These are phyloP conservation scores for Rhodotorula paludigena DNA, from an alignment of 768 basidiomycete genomes.

Conservation along the genomic window DNA sequence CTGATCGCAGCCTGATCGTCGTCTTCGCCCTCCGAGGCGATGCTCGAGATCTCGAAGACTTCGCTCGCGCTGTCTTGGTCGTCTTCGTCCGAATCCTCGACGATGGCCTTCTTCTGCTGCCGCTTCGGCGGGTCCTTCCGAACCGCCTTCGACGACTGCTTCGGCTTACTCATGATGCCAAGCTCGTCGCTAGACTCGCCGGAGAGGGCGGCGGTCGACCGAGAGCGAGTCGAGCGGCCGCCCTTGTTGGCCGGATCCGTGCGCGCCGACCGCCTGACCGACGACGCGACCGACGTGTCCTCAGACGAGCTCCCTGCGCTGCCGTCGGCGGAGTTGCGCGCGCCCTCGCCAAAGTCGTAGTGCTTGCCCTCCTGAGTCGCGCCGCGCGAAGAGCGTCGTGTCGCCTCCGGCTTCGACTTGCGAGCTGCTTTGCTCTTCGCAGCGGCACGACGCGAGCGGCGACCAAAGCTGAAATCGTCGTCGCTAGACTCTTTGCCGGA, in stretches of 20 bases:
- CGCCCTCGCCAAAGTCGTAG: slow-evolving; percentile 21
- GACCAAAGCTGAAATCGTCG: background rate
- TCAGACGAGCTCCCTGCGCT: background rate
- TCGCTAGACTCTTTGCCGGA: background rate
- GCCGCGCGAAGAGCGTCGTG: background rate
- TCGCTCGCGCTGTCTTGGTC: background rate
- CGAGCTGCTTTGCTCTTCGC: background rate
- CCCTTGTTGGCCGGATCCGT: no score
- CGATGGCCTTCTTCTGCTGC: background rate
- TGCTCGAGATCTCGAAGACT: background rate
- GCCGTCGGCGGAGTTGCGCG: no score
- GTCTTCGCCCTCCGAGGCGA: background rate
- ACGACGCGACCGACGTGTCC: background rate
- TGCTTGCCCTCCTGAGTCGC: background rate
- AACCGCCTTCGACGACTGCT: no score
- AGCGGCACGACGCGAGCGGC: background rate
- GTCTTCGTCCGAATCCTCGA: background rate
- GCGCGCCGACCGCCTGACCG: no score
- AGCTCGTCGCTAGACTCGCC: slow-evolving; percentile 15
- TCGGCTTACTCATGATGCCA: background rate
- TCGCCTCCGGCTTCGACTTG: background rate
- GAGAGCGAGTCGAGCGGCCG: no score
- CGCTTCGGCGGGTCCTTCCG: background rate
- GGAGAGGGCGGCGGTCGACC: no score
- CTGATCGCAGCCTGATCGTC: no score